Evolutionary conservation across 2,329 filamentous ascomycete species (phyloP), one percentile per base, ranked within the genome.

Genomic region (Anthostomella pinea): DNA sequence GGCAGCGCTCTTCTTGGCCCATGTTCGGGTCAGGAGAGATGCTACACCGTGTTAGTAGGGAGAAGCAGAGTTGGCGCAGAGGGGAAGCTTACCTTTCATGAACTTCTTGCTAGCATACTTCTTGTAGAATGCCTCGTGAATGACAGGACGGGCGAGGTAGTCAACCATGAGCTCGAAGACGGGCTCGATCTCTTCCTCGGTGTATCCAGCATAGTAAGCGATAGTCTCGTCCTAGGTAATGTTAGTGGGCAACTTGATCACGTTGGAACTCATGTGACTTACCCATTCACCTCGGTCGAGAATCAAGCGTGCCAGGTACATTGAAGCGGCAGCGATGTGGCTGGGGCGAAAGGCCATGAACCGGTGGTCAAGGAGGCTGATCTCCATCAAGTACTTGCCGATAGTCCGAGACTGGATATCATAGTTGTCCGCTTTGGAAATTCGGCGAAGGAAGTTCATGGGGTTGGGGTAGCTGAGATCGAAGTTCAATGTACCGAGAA

Each of bases 61-160:
- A 15, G n/a, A n/a, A n/a, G n/a, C 6, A 22, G 8, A 8, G 9
- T 9, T 11, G 26, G 27, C 6, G 30, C 3, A 25, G 8, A 13
- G 11, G 17, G 10, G 18, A 15, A 39, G 54, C 76, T 68, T 81
- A 95, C 91, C 90, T 73, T 98, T 98, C 56, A 97, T 71, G 69
- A 97, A 98, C 69, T 95, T 96, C 75, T 97, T 98, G 79, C 88
- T 95, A 38, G 93, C 93, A 64, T 98, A 98, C 68, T 98, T 98
- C 79, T 95, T 95, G 77, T 96, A 97, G 75, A 98, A 96, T 23
- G 93, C 94, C 63, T 97, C 91, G 59, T 98, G 93, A 27, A 83
- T 79, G 35, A 96, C 86, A 17, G 91, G 93, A 9, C 87, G 82
- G 41, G 86, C 85, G 24, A 98, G 83, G 62, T 98, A 98, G 64